Evolutionary conservation across 768 basidiomycete species (phyloP).

Genomic region (Auricularia heimuer): DNA sequence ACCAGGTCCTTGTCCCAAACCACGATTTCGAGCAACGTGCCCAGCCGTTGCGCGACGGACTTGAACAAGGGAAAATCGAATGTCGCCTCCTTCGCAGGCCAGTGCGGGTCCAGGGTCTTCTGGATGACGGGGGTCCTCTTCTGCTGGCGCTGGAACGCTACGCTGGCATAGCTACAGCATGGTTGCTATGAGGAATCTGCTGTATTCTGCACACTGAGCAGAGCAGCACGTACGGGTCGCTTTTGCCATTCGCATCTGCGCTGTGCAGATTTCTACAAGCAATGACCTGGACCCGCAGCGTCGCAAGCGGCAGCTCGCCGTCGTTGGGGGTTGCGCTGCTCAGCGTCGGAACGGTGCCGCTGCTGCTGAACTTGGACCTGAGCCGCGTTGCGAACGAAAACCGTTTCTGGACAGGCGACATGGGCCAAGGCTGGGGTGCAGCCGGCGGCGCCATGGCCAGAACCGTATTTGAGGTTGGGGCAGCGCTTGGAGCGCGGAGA

Average conservation of each 20-base stretch:
- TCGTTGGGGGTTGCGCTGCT: neutral
- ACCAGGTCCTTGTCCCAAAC: constrained; percentile 10
- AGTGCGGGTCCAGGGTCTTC: constrained; percentile 1
- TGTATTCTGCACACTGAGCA: neutral
- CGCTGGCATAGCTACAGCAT: constrained; percentile 2
- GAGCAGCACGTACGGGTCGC: constrained; percentile 13
- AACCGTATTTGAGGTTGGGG: too few species aligned
- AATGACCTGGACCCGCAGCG: constrained; percentile 14
- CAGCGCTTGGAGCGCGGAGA: too few species aligned
- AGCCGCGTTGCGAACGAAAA: neutral
- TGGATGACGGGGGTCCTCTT: constrained; percentile 6
- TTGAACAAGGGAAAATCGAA: constrained; percentile 8
- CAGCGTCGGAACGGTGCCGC: neutral
- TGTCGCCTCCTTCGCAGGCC: constrained; percentile 5
- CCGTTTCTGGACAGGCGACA: neutral
- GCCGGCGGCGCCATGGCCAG: too few species aligned
- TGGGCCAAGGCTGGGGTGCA: neutral
- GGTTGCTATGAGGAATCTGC: neutral
- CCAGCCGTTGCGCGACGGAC: neutral
- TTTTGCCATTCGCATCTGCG: constrained; percentile 12
- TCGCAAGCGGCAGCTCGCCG: constrained; percentile 12
- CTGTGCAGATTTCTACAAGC: constrained; percentile 13
- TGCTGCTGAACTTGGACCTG: neutral
- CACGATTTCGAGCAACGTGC: constrained; percentile 4
- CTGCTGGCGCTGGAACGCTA: neutral